Evolutionary conservation across 306 rosid species (phyloP), one percentile per base, ranked within the genome.

Genomic region (Vigna hirtella): DNA sequence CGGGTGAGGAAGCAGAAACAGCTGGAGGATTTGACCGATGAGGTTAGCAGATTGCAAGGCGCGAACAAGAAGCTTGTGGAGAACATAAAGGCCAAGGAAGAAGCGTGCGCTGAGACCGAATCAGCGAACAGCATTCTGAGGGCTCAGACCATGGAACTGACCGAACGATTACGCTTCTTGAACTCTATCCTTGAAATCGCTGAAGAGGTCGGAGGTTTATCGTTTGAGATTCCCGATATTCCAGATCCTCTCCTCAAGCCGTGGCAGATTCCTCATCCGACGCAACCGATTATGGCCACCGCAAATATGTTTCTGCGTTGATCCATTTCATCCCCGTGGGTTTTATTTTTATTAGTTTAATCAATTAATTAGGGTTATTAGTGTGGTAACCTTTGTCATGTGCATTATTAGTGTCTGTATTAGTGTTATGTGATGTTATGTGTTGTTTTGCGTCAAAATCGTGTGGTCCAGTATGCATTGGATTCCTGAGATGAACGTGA

Each of bases 1-100:
- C 70, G 99, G 83, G 83, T 90, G 94, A 91, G 86, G 86, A 95
- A 95, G 87, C 99, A 95, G 91, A 93, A 93, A 81, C 98, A 86
- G 72, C 4, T 95, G 75, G 96, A 91, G 82, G 97, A 91, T 72
- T 80, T 93, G 81, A 83, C 89, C 20, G 72, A 81, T 53, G 98
- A 95, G 59, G 57, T 74, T 24, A 80, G 77, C 62, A 85, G 74
- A 43, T 84, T 95, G 36, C 89, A 87, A 58, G 67, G 69, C 15
- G 70, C 86, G 2, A 95, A 87, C 78, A 73, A 26, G 74, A 88
- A 85, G 38, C 67, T 95, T 15, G 53, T 7, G 74, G 85, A 87
- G 81, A 77, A 61, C 56, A 79, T 95, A 43, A 82, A 72, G 59
- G 80, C 77, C 4, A 95, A 87, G 75, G 96, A 93, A 50, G 92